phyloP scores from a whole-genome alignment of 371 early-diverging fungal genomes.

The Mucor indicus region DNA sequence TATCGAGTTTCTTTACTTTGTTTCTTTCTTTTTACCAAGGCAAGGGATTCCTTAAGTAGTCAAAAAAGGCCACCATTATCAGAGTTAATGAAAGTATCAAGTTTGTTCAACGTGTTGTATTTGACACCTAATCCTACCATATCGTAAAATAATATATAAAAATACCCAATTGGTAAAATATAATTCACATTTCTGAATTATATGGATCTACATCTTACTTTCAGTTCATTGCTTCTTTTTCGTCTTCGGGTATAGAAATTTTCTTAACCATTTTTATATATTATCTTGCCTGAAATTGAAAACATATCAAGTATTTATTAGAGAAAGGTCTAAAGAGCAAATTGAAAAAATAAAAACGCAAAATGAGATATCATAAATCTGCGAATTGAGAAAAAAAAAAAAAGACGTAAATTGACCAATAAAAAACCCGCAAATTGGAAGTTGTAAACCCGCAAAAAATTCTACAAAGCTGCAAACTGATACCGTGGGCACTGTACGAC shows the following conservation, averaged over 20 bases:
- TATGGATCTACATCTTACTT: background rate
- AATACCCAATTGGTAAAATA: conserved; percentile 9
- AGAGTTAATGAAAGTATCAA: conserved; percentile 9
- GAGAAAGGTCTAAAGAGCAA: background rate
- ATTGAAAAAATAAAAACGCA: too few species aligned
- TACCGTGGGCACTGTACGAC: too few species aligned
- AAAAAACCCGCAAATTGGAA: too few species aligned
- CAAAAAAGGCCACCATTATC: conserved; percentile 10
- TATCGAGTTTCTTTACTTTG: conserved; percentile 11
- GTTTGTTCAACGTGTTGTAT: conserved; percentile 13
- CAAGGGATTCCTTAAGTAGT: conserved; percentile 9
- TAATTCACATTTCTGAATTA: conserved; percentile 8
- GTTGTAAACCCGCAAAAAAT: too few species aligned
- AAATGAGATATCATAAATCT: too few species aligned
- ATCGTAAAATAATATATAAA: too few species aligned
- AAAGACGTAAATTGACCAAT: too few species aligned
- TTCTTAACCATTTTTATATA: background rate
- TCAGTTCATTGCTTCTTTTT: background rate
- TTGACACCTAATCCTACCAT: conserved; percentile 9
- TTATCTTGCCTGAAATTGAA: too few species aligned
- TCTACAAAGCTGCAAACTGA: too few species aligned
- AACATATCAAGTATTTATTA: background rate
- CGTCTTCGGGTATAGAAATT: background rate
- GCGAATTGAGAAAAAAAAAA: too few species aligned
- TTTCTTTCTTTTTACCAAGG: conserved; percentile 10